Evolutionary conservation across 176 grass and related monocot genomes (phyloP).

Genomic region (Chrysopogon serrulatus): DNA sequence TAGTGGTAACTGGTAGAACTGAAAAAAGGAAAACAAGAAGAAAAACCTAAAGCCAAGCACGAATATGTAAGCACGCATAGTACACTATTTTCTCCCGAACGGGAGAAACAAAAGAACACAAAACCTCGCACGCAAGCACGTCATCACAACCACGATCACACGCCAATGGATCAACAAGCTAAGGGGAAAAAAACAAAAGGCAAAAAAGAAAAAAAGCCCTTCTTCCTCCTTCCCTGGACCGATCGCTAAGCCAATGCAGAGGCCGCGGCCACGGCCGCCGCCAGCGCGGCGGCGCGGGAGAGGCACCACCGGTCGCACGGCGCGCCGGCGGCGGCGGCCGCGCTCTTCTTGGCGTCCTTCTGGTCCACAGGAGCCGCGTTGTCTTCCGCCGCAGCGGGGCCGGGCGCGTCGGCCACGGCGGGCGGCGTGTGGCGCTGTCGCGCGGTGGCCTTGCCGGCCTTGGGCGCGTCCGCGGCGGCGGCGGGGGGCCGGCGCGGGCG

Average conservation of each 20-base stretch:
- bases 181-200: background rate
- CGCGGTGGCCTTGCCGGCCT: conserved; percentile 16
- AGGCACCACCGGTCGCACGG: conserved; percentile 23
- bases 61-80: conserved; percentile 1
- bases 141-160: conserved; percentile 36
- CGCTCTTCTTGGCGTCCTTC: conserved; percentile 45
- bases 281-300: background rate
- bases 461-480: conserved; percentile 35
- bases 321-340: conserved; percentile 3
- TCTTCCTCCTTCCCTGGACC: background rate
- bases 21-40: background rate
- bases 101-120: background rate
- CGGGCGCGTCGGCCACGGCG: conserved; percentile 44
- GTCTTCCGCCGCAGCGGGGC: background rate
- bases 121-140: conserved; percentile 25
- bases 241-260: background rate
- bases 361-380: conserved; percentile 26
- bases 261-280: conserved; percentile 4
- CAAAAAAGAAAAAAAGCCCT: background rate
- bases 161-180: conserved; percentile 21
- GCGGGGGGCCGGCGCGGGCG: conserved; percentile 19
- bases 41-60: conserved; percentile 5
- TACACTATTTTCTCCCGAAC: conserved; percentile 26
- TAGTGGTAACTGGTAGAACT: background rate
- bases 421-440: background rate